Evolutionary conservation across 768 basidiomycete genomes (phyloP), one percentile per base, ranked within the genome.

Genomic region (Daedaleopsis nitida): DNA sequence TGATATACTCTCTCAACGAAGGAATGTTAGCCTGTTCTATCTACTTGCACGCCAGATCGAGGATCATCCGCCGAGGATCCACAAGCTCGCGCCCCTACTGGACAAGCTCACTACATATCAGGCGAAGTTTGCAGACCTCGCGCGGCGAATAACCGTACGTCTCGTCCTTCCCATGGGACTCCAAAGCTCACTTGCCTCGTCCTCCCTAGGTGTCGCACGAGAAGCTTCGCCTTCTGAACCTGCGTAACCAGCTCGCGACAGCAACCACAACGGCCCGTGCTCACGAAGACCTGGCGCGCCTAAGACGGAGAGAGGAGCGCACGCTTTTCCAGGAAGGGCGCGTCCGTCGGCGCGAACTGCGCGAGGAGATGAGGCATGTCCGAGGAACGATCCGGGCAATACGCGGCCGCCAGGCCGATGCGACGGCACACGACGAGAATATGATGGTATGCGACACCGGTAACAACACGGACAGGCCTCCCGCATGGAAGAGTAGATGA

Each of bases 91-190:
- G 9, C 52, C 56, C 9, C 47, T 60, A 3, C 23, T 67, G 9
- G 64, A 67, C 53, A 67, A 67, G 57, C 52, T 67, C 44, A 43
- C 57, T 39, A 65, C 64, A 45, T 65, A 60, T 59, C 50, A 56
- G 23, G 52, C 45, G 35, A 67, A 67, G 55, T 67, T 65, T 50
- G 56, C 64, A 16, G 64, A 67, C 54, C 59, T 67, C 50, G 64
- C 66, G 24, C 59, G 66, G 37, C 19, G 66, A 38, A 59, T 67
- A 43, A 23, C 57, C 4, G 62, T 66, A 45, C 56, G 65, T 58
- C 49, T 11, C 21, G 23, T 35, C 7, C 42, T 24, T 21, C 24
- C 1, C 47, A 11, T 13, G 16, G 37, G 5, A 43, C 16, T 12
- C 27, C 14, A 11, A 54, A 21, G 8, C 53, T 52, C 4, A 53